Evolutionary conservation across 352 stramenopile genomes (phyloP), one percentile per base, ranked within the genome.

Genomic region (Phytophthora litchii): DNA sequence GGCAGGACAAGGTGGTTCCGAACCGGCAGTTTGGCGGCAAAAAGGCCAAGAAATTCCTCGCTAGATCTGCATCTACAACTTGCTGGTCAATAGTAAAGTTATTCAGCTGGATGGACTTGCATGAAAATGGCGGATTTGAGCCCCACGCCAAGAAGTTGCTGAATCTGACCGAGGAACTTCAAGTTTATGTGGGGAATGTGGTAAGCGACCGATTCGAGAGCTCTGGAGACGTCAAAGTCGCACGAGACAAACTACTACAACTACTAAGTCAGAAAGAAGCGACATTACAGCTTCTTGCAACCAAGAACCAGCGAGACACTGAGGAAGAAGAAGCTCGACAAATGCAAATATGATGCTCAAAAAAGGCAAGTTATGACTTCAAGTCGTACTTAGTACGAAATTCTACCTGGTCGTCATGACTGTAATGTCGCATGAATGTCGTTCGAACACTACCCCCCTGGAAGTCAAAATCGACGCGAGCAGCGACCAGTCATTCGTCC

Each of bases 241-340:
- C 78, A 2, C 51, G 50, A 7, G 60, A 64, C 7, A 74, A 74
- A n/a, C 60, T 89, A 10, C 20, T 75, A 25, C 74, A 78, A 31
- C 53, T 90, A 11, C 41, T 86, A 21, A 73, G 74, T 8, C 51
- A 88, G 3, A 84, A 91, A 19, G 56, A 78, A n/a, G 76, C 80
- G n/a, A 88, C 80, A 12, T 48, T 89, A 23, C 74, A 88, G 21
- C 38, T 91, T 11, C 53, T 91, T 12, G 64, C 84, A 21, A 78
- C 72, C 29, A 89, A 88, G 29, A 66, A 73, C 2, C 56, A 78
- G 7, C 72, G 79, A 49, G 53, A 75, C 31, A 52, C 23, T 1
- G 67, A 72, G 9, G 64, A 70, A 13, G 56, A 71, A n/a, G 58
- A 64, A 21, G 44, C 53, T 38, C 40, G 42, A 14, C 50, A 66